phyloP scores from a whole-genome alignment of 208 protist species.

The Entamoeba invadens region DNA sequence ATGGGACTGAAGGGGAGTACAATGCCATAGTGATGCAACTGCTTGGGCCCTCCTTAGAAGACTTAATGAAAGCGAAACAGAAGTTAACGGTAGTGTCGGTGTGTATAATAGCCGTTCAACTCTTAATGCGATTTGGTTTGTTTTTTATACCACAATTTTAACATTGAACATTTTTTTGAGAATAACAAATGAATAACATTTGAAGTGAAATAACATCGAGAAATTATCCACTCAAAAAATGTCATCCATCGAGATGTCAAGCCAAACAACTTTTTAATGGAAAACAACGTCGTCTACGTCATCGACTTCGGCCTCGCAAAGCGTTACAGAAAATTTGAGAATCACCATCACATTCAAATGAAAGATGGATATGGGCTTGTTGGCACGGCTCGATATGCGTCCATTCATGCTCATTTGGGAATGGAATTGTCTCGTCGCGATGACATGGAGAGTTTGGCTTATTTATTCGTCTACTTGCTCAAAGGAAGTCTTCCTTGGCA shows the following conservation, averaged over 20 bases:
- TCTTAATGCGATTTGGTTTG: conserved; percentile 66
- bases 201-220: too few species aligned
- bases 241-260: conserved; percentile 87
- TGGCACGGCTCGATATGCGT: conserved; percentile 94
- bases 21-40: conserved; percentile 97
- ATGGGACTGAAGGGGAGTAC: conserved; percentile 76
- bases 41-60: conserved; percentile 83
- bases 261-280: conserved; percentile 95
- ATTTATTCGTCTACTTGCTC: conserved; percentile 97
- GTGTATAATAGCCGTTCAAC: conserved; percentile 86
- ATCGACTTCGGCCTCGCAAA: conserved; percentile 99
- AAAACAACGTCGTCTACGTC: conserved; percentile 62
- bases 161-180: too few species aligned
- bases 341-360: conserved; percentile 91
- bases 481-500: conserved; percentile 93
- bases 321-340: conserved; percentile 79
- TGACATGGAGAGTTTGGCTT: conserved; percentile 89
- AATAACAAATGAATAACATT: too few species aligned
- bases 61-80: conserved; percentile 75
- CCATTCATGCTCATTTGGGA: conserved; percentile 95
- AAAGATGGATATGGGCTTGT: conserved; percentile 92
- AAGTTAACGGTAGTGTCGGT: conserved; percentile 87
- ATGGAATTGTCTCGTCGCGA: conserved; percentile 79
- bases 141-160: too few species aligned
- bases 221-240: conserved; percentile 82